phyloP scores from a whole-genome alignment of 805 yeast genomes.

The Tetrapisispora phaffii region DNA sequence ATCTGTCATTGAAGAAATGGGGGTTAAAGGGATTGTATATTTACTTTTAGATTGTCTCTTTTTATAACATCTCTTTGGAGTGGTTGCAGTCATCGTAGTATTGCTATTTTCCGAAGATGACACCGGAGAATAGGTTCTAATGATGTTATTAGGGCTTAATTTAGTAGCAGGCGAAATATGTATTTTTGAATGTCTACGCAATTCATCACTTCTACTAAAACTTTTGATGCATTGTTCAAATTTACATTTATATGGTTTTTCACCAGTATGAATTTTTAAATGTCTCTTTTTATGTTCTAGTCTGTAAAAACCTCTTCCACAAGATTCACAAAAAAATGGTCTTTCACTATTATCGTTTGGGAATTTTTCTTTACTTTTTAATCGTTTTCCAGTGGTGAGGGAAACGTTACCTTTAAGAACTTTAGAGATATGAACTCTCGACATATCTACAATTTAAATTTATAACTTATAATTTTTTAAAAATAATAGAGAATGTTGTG shows the following conservation, averaged over 20 bases:
- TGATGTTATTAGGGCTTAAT: neutral
- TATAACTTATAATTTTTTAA: neutral
- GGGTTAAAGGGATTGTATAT: neutral
- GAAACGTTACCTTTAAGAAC: neutral
- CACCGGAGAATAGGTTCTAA: neutral
- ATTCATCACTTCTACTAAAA: constrained; percentile 71
- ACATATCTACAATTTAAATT: neutral
- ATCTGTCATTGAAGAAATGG: constrained; percentile 1
- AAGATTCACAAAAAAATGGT: constrained; percentile 75
- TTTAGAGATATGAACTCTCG: neutral
- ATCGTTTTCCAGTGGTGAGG: neutral
- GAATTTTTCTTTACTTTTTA: constrained; percentile 2
- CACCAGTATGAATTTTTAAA: constrained; percentile 85
- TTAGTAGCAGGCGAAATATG: constrained; percentile 31
- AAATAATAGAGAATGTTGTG: neutral
- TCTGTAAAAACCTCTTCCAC: constrained; percentile 81
- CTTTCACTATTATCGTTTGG: constrained; percentile 29
- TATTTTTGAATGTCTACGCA: constrained; percentile 73
- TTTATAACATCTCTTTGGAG: neutral
- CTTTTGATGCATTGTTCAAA: constrained; percentile 76
- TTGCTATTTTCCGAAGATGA: neutral
- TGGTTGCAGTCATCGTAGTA: neutral
- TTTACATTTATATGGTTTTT: constrained; percentile 75
- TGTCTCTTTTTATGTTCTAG: constrained; percentile 85
- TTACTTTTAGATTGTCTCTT: neutral